Evolutionary conservation across 495 filamentous ascomycete species (phyloP), one percentile per base, ranked within the genome.

Genomic region (Neohortaea acidophila): DNA sequence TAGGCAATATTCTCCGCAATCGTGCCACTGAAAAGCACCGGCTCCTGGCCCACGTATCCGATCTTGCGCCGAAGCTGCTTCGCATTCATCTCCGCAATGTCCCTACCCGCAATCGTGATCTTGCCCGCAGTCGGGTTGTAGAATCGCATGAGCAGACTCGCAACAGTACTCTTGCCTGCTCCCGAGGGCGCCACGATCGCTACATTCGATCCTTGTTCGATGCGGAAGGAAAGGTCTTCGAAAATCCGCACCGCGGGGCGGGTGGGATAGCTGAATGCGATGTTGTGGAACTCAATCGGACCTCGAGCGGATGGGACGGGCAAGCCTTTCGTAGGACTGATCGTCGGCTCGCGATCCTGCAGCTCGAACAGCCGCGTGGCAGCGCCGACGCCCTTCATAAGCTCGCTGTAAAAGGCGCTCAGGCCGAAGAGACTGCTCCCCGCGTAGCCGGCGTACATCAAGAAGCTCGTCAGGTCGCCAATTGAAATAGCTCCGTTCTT

Each of bases 311-410:
- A 87, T 17, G 56, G 64, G 7, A 96, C 81, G 39, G 74, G 75
- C 14, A 64, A 49, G 38, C 89, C 89, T 24, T 75, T 72, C 1
- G 89, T 97, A 2, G 84, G 72, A 10, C 73, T 76, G 38, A 96
- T 94, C 2, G 73, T 79, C 0, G 85, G 78, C 29, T 91, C 70
- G 42, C 89, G 79, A 59, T 97, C 89, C 58, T 96, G 86, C 4
- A 97, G 68, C 54, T 97, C 89, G 54, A 97, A 97, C 5, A 97
- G 67, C 19, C 89, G 81, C 51, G 78, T 87, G 10, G 89, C 91
- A 25, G 89, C 89, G 49, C 89, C 89, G 17, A 94, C 89, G 26
- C 91, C 91, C 54, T 96, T 96, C 89, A 94, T 96, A 14, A 97
- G 70, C 56, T 97, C 89, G 8, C 85, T 93, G 63, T 93, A 94